These are phyloP conservation scores for Cyclostephanos tholiformis DNA, from an alignment of 108 stramenopile genomes.

Conservation along the genomic window DNA sequence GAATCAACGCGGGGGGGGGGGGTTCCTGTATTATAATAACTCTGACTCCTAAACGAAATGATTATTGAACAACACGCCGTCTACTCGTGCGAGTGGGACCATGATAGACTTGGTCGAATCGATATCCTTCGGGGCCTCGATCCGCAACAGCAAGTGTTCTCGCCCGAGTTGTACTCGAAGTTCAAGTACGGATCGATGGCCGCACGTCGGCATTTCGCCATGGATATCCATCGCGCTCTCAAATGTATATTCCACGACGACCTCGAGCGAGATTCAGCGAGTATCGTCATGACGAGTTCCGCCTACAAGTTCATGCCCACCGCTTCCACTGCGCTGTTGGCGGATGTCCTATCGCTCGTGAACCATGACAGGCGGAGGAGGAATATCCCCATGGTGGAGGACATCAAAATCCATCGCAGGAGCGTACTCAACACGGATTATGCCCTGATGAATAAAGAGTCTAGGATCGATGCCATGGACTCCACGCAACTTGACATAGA, in stretches of 20 bases:
- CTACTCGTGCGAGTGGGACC: not conserved
- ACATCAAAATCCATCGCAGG: not conserved
- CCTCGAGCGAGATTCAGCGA: not conserved
- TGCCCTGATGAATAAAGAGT: not conserved
- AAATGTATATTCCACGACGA: not conserved
- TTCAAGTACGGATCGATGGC: not conserved
- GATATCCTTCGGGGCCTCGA: not conserved
- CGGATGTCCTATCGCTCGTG: not conserved
- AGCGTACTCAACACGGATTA: not conserved
- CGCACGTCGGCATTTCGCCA: not conserved
- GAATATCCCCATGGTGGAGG: not conserved
- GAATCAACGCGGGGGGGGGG: too few relatives aligned
- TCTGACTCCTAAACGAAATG: not conserved
- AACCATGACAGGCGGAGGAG: not conserved
- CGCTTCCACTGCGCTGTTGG: not conserved
- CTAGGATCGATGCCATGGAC: not conserved
- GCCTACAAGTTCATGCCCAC: not conserved
- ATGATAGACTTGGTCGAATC: not conserved
- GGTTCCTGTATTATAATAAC: too few relatives aligned
- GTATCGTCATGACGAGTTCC: not conserved
- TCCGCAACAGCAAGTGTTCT: not conserved
- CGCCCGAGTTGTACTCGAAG: not conserved
- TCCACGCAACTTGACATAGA: not conserved
- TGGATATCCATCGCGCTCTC: not conserved
- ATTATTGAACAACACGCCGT: not conserved